Base-by-base conservation (phyloP, 148 eudicot genomes). In the Rhododendron kiyosumense region DNA sequence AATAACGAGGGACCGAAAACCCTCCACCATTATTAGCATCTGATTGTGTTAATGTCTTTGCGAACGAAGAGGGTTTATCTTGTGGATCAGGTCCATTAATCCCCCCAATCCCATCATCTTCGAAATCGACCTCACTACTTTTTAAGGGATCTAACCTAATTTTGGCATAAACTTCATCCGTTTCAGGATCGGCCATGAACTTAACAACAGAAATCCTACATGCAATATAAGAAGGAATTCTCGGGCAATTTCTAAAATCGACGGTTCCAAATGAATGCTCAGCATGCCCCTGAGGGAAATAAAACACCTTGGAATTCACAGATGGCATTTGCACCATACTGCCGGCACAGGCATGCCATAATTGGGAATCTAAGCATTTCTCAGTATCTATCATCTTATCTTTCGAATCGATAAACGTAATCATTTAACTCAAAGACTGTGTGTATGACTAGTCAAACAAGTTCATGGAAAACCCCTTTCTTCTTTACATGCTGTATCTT, bases 271-370 rank as follows among this genome's bases (percentile, higher is more conserved):
- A 85, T n/a, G 94, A 91, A 83, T 96, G 99, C 83, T 96, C 99
- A 0, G 93, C 87, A 67, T 96, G 99, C 49, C 99, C 99, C 54
- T 96, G 98, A 46, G 94, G 93, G 84, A 96, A 96, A 86, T 96
- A 96, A 78, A 89, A 95, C 15, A 93, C 94, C 84, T 88, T 92
- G 0, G 99, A 80, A 84, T 90, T 91, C 46, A 93, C 91, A 11
- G 85, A 75, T 0, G 98, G 96, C 97, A 96, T 95, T 87, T 96
- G 99, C 48, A 96, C 96, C 98, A 96, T 95, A 13, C 98, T 94
- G 9, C 99, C 99, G 54, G 99, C 99, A 87, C 99, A 96, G 71
- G 98, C 99, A 89, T 96, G 99, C 99, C 99, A 96, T 83, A 96
- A 84, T 82, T 96, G 99, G 65, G 99, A 93, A 92, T 95, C 99